A percentile compares a stretch with the other conserved stretches of the same genome.
Evolutionary conservation across 106 monocot genomes (phyloP).

Genomic region (Platanthera guangdongensis): DNA sequence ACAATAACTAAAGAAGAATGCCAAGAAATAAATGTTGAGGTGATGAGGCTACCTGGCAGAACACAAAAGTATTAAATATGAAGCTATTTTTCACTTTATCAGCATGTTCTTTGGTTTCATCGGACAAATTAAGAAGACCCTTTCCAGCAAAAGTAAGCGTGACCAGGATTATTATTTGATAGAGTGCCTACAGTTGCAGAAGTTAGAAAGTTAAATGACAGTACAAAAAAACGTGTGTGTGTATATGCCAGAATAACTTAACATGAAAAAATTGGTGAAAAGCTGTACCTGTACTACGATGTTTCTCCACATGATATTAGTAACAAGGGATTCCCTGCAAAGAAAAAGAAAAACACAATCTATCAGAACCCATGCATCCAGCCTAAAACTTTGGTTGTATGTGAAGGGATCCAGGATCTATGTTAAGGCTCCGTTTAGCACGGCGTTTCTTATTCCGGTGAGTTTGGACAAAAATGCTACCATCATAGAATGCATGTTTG

Average conservation of each 20-base stretch:
- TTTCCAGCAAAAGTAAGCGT: slow-evolving; percentile 52
- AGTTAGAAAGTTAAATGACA: background rate
- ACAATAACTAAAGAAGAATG: too few species aligned
- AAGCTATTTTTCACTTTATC: slow-evolving; percentile 75
- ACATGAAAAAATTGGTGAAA: background rate
- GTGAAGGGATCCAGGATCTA: too few species aligned
- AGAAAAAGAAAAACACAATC: background rate
- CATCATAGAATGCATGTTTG: too few species aligned
- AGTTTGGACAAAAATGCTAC: too few species aligned
- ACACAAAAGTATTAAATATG: slow-evolving; percentile 73
- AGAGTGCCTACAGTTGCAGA: slow-evolving; percentile 39
- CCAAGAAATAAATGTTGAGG: background rate
- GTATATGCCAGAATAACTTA: background rate
- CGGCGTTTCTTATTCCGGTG: too few species aligned
- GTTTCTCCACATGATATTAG: slow-evolving; percentile 12
- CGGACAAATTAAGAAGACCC: slow-evolving; percentile 36
- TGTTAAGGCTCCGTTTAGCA: too few species aligned
- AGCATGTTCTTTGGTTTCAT: slow-evolving; percentile 35
- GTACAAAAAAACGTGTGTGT: background rate
- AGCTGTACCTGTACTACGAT: slow-evolving; percentile 4
- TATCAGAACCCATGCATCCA: too few species aligned
- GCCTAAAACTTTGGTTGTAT: too few species aligned
- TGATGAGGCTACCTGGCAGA: slow-evolving; percentile 48
- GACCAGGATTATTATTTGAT: slow-evolving; percentile 56
- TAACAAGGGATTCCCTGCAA: slow-evolving; percentile 9